Conservation (phyloP, 2,329 filamentous ascomycete species). For the Hypoxylon sp. region DNA sequence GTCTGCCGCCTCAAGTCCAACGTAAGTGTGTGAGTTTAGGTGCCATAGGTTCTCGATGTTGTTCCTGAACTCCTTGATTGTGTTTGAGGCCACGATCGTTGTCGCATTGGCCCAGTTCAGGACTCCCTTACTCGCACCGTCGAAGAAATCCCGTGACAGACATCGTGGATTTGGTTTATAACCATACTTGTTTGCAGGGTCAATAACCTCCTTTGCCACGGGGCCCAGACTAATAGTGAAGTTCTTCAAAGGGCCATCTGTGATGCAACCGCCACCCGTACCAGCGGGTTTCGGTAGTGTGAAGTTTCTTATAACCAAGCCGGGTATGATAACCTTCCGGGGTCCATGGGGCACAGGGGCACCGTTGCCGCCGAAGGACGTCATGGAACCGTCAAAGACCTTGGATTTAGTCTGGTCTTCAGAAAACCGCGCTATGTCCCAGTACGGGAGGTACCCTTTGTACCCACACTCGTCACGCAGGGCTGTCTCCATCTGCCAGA, state of each 20-base stretch:
- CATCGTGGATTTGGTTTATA: constrained; percentile 39
- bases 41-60: constrained; percentile 43
- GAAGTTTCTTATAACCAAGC: constrained; percentile 32
- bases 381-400: constrained; percentile 40
- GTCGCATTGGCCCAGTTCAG: constrained; percentile 45
- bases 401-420: constrained; percentile 36
- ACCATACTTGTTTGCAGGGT: constrained; percentile 39
- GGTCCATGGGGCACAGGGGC: constrained; percentile 15
- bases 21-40: constrained; percentile 38
- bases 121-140: constrained; percentile 11
- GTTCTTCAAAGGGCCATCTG: constrained; percentile 36
- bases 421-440: constrained; percentile 41
- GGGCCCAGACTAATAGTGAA: constrained; percentile 40
- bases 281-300: constrained; percentile 30
- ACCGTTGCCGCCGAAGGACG: constrained; percentile 44
- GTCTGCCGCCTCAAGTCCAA: constrained; percentile 40
- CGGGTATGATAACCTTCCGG: constrained; percentile 27
- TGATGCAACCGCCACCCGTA: constrained; percentile 43
- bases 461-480: constrained; percentile 45
- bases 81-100: constrained; percentile 31
- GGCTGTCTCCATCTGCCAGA: constrained; percentile 44
- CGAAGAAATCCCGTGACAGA: constrained; percentile 34
- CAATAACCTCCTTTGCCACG: constrained; percentile 36
- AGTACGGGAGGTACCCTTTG: constrained; percentile 42
- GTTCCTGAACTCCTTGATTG: constrained; percentile 25